These are phyloP conservation scores for Fabrea salina DNA, from an alignment of 169 alveolate genomes.

Conservation along the genomic window DNA sequence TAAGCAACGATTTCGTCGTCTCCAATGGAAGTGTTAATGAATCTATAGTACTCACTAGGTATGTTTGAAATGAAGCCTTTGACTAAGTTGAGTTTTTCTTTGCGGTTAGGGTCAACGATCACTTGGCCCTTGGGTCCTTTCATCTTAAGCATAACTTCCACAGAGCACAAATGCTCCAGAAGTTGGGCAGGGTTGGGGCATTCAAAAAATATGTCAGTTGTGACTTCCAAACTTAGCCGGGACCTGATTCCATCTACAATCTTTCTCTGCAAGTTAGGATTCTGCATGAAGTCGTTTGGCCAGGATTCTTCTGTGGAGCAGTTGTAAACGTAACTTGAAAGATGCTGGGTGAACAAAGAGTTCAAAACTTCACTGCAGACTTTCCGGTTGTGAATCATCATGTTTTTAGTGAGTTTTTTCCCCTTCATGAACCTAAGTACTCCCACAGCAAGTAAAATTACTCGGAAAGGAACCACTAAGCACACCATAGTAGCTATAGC, in stretches of 20 bases:
- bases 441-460: background rate
- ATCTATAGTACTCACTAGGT: constrained; percentile 11
- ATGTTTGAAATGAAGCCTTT: background rate
- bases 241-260: constrained; percentile 8
- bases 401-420: background rate
- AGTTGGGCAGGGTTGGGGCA: constrained; percentile 4
- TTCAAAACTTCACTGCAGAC: background rate
- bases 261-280: background rate
- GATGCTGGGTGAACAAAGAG: background rate
- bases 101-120: background rate
- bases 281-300: background rate
- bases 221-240: constrained; percentile 1
- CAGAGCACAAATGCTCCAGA: background rate
- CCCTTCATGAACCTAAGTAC: background rate
- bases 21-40: no score
- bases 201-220: background rate
- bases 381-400: background rate
- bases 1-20: no score
- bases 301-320: background rate
- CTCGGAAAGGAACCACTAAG: background rate
- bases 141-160: background rate
- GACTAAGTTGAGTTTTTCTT: background rate
- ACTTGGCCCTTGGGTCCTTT: background rate
- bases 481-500: background rate
- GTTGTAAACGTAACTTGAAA: background rate